phyloP scores from a whole-genome alignment of 495 filamentous ascomycete species.

The Aspergillus carlsbadensis region DNA sequence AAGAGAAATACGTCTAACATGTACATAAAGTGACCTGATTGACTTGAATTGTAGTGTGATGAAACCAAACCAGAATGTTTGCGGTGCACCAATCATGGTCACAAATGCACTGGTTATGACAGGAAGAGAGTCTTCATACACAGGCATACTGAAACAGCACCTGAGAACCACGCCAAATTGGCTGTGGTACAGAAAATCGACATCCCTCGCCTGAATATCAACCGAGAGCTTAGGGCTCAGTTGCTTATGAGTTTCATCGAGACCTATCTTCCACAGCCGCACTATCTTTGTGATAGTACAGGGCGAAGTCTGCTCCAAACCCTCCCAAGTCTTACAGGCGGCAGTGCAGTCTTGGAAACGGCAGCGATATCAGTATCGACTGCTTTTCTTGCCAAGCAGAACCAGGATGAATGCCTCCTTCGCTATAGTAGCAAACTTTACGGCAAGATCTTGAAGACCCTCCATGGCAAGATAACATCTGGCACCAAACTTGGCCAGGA shows the following conservation, averaged over 20 bases:
- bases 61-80: constrained; percentile 26
- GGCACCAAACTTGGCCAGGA: constrained; percentile 21
- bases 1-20: constrained; percentile 8
- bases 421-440: constrained; percentile 24
- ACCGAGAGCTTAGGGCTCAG: constrained; percentile 15
- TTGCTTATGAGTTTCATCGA: constrained; percentile 21
- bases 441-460: constrained; percentile 20
- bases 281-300: constrained; percentile 5
- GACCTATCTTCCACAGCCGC: constrained; percentile 5
- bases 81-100: constrained; percentile 30
- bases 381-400: constrained; percentile 24
- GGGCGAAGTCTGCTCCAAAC: constrained; percentile 17
- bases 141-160: constrained; percentile 1
- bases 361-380: constrained; percentile 21
- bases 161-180: constrained; percentile 9
- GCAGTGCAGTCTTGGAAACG: constrained; percentile 19
- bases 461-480: constrained; percentile 17
- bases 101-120: constrained; percentile 27
- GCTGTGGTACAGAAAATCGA: too few species aligned
- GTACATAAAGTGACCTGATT: neutral
- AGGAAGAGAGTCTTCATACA: constrained; percentile 22
- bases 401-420: constrained; percentile 17
- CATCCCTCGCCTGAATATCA: constrained; percentile 20
- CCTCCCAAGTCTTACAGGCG: constrained; percentile 14
- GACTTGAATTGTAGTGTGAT: constrained; percentile 26